phyloP scores from a whole-genome alignment of 2,329 filamentous ascomycete genomes.

The Arthrinium phaeospermum region DNA sequence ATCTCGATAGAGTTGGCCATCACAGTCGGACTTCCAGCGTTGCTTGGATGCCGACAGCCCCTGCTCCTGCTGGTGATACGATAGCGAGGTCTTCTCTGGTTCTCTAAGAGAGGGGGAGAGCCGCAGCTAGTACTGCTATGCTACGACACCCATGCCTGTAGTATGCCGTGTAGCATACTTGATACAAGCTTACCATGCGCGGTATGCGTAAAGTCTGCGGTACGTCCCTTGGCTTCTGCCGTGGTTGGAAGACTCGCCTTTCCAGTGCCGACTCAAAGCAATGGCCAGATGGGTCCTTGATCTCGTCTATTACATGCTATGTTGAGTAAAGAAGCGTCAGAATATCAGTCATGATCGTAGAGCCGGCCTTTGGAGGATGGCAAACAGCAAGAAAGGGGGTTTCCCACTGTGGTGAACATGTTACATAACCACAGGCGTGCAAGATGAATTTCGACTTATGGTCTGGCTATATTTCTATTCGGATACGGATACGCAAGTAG shows the following conservation, averaged over 20 bases:
- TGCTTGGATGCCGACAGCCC: no score
- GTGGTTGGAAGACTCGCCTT: not conserved
- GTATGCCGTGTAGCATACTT: not conserved
- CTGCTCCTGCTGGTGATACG: not conserved
- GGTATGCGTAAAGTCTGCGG: not conserved
- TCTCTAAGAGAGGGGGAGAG: not conserved
- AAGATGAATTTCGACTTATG: no score
- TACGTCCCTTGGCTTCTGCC: not conserved
- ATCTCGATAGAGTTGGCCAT: not conserved
- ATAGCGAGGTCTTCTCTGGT: not conserved
- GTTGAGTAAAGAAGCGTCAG: not conserved
- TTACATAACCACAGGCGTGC: no score
- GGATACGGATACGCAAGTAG: no score
- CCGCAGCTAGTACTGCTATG: not conserved
- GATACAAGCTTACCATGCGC: conserved; percentile 7
- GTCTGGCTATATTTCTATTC: no score
- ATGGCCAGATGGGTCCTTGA: not conserved
- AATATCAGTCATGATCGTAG: not conserved
- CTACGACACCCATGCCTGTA: not conserved
- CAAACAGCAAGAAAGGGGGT: not conserved
- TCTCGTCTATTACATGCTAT: not conserved
- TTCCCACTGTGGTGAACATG: no score
- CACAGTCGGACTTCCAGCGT: not conserved
- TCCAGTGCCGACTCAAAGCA: not conserved
- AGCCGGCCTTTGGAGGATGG: not conserved